Percentiles rank a stretch among this genome's conserved stretches.
Conservation (phyloP, 1,284 basidiomycete species). For the Rhizoctonia solani region DNA sequence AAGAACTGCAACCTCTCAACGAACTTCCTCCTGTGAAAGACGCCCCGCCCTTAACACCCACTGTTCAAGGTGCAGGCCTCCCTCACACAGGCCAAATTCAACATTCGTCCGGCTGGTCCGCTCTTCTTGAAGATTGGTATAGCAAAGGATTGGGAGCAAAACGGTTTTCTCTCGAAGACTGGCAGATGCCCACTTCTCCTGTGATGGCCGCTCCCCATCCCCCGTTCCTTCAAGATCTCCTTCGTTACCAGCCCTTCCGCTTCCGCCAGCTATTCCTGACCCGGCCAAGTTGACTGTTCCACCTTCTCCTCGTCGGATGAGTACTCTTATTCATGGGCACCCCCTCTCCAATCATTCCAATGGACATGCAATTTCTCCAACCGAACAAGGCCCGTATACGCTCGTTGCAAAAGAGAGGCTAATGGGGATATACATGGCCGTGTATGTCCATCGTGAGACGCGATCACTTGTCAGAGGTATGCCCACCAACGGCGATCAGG, state of each 20-base stretch:
- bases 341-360: conserved; percentile 39
- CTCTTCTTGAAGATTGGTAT: conserved; percentile 72
- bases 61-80: not conserved
- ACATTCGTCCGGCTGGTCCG: conserved; percentile 62
- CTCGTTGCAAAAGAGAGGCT: conserved; percentile 81
- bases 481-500: conserved; percentile 30
- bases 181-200: not conserved
- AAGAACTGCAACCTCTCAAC: conserved; percentile 10
- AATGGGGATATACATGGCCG: conserved; percentile 82
- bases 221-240: conserved; percentile 32
- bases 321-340: conserved; percentile 31
- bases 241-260: conserved; percentile 31
- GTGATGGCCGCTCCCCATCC: not conserved
- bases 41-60: not conserved
- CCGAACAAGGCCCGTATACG: conserved; percentile 63
- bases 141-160: conserved; percentile 53
- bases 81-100: not conserved
- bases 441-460: conserved; percentile 72
- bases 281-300: not conserved
- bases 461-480: conserved; percentile 61
- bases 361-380: conserved; percentile 48
- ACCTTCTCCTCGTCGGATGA: conserved; percentile 19
- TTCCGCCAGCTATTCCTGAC: not conserved
- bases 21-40: not conserved
- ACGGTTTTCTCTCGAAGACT: conserved; percentile 32